Conservation (phyloP, 306 rosid species). For the Macrotyloma uniflorum region DNA sequence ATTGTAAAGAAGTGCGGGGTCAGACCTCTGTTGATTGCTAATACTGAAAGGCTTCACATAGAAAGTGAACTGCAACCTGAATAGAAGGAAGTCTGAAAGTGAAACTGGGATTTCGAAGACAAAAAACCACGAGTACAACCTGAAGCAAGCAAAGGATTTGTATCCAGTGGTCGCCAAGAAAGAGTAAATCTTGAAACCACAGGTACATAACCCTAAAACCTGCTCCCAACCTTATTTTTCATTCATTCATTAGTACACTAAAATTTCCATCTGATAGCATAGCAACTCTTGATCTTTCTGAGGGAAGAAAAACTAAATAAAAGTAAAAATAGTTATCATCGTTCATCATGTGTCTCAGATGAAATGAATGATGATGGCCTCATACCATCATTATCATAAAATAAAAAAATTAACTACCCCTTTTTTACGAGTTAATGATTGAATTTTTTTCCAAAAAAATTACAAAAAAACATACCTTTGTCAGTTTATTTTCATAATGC, state of each 20-base stretch:
- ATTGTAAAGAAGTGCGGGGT: slow-evolving; percentile 36
- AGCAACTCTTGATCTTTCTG: not conserved
- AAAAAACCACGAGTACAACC: not conserved
- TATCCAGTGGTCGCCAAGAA: not conserved
- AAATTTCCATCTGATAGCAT: not conserved
- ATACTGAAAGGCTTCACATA: slow-evolving; percentile 1
- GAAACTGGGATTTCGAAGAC: slow-evolving; percentile 6
- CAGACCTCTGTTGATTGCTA: slow-evolving; percentile 34
- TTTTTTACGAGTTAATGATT: not conserved
- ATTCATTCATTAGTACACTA: not conserved
- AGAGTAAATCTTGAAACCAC: not conserved
- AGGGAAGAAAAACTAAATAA: not conserved
- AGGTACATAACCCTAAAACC: not conserved
- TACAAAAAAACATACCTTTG: no score
- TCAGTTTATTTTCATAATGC: no score
- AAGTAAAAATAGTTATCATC: not conserved
- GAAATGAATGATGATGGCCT: not conserved
- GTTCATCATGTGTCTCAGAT: not conserved
- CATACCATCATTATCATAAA: not conserved
- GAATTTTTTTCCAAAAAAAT: no score
- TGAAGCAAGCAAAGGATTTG: not conserved
- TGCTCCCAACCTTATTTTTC: not conserved
- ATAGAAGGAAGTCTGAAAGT: slow-evolving; percentile 3
- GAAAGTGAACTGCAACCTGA: slow-evolving; percentile 26
- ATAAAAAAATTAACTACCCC: not conserved